Base-by-base conservation (phyloP, 352 stramenopile genomes). In the Globisporangium radiosum region DNA sequence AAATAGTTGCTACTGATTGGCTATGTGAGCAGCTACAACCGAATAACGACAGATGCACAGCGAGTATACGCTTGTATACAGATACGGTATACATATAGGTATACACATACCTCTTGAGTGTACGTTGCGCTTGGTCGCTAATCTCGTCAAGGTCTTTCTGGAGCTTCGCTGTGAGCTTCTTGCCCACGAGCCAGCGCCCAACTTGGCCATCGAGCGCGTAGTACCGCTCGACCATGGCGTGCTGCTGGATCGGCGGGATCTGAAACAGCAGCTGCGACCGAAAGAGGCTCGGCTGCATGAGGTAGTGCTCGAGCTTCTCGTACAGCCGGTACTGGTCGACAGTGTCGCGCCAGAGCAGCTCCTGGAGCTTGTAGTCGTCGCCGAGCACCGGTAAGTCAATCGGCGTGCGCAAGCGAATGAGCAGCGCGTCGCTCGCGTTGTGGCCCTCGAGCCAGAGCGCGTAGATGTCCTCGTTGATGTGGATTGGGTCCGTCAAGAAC, bases 81-180 rank as follows among this genome's bases (percentile, higher is more conserved):
- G 25, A 5, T 17, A 36, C 0, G 43, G 4, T 37, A 3, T 25
- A 14, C 14, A n/a, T 9, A 33, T 49, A 11, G 13, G 17, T 6
- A 36, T 25, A 15, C 8, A 43, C 44, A n/a, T 36, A 75, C 66
- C 63, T 76, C 68, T 90, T 88, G 52, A 90, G 67, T 40, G 80
- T 90, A 49, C 71, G 72, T 57, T 82, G 69, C 1, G 78, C 75
- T 17, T 74, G 59, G 51, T 92, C 83, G 13, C 78, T 87, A 54
- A 94, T 85, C 64, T 94, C 83, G 64, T 94, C 85, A 25, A 94
- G 70, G 52, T 94, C 85, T 61, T 94, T 94, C 56, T 91, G 78
- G 55, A 90, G 73, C 48, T 85, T 84, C n/a, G 81, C 68, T 19
- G 78, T 85, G 45, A 92, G 81, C 64, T 94, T 92, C 54, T 87